Conservation (phyloP, 2,329 filamentous ascomycete genomes). For the Trichophyton simii region DNA sequence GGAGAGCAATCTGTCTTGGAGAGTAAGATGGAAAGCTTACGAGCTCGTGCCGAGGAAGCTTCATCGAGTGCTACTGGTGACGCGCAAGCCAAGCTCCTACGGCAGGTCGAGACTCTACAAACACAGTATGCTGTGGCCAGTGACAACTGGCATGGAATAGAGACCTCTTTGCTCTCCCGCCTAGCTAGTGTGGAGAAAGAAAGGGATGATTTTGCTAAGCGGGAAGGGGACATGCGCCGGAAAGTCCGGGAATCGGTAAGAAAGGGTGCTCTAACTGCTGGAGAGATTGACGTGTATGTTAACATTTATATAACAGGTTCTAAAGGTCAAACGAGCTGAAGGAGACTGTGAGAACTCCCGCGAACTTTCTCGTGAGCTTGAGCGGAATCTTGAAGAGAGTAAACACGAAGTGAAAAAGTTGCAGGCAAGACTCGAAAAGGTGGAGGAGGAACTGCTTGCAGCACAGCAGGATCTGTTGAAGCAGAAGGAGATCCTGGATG, state of each 20-base stretch:
- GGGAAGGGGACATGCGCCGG: constrained; percentile 76
- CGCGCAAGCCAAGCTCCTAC: constrained; percentile 73
- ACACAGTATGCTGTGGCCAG: constrained; percentile 89
- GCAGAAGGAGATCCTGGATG: constrained; percentile 48
- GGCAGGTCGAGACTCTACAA: constrained; percentile 90
- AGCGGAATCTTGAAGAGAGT: constrained; percentile 50
- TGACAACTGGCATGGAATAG: constrained; percentile 96
- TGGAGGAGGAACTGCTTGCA: constrained; percentile 52
- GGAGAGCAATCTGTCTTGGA: constrained; percentile 67
- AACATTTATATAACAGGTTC: constrained; percentile 40
- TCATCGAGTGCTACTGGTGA: constrained; percentile 72
- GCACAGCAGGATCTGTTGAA: constrained; percentile 44
- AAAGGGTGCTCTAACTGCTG: constrained; percentile 9
- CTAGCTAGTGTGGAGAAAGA: constrained; percentile 75
- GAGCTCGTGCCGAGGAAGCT: constrained; percentile 74
- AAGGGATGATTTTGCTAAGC: constrained; percentile 68
- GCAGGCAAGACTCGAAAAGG: constrained; percentile 29
- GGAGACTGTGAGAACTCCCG: constrained; percentile 65
- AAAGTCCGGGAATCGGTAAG: constrained; percentile 77
- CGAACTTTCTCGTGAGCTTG: constrained; percentile 29
- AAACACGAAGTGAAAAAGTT: constrained; percentile 45
- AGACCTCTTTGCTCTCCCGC: constrained; percentile 68
- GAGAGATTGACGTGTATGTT: neutral
- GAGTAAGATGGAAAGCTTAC: constrained; percentile 77
- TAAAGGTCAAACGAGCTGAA: constrained; percentile 56